Base-by-base conservation (phyloP, 768 basidiomycete species). In the Phylloporus scabripes region DNA sequence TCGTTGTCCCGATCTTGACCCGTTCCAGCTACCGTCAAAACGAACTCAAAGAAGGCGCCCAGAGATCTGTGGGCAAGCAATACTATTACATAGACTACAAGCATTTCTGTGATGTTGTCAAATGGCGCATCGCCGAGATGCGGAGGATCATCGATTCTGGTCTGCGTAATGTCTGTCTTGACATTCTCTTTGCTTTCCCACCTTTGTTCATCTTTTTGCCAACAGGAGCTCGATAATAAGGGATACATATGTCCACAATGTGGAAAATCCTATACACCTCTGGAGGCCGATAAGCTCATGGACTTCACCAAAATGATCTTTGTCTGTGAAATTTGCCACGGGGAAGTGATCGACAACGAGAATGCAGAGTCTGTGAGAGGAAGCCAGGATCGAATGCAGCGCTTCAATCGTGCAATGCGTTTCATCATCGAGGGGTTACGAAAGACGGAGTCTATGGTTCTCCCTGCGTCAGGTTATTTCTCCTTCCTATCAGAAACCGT, bases 81-180 rank as follows among this genome's bases (percentile, higher is more conserved):
- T 99, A 97, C 74, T 99, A 90, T 74, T 97, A 91, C 70, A 88
- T 99, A 64, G 86, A 99, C 71, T 93, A 95, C 68, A 82, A 92
- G 60, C 82, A 85, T 62, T 94, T 97, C 64, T 93, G 91, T 70
- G 93, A 98, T 68, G 93, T 98, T 40, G 89, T 95, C 68, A 97
- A 98, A 67, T 99, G 95, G 91, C 79, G 94, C 34, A 82, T 98
- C 46, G 90, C 90, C 5, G 87, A 89, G 63, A 93, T 97, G 91
- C 79, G 89, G 54, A 78, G 83, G 53, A 81, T 82, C 52, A 92
- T 99, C 54, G 93, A 98, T 70, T 83, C 87, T 28, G 84, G 83
- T 46, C 74, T 95, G 57, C 85, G 92, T 55, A 92, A 94, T 68
- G 94, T 92, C 52, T 48, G 81, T 72, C 29, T 20, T 32, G 15